These are phyloP conservation scores for Corchorus olitorius DNA, from an alignment of 345 rosid genomes.

Conservation along the genomic window DNA sequence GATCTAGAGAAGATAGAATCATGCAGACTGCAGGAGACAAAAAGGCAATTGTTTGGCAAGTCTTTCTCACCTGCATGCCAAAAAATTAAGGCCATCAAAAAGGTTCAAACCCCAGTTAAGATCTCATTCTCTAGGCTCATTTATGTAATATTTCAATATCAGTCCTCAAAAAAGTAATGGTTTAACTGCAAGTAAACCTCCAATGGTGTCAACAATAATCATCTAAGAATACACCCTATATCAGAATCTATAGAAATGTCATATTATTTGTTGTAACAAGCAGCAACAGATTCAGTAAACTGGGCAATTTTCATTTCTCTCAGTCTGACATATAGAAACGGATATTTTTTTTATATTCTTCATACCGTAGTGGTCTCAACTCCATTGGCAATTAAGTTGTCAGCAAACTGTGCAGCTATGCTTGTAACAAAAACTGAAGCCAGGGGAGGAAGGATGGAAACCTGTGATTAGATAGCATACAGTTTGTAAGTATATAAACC, in stretches of 20 bases:
- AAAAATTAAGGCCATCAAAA: slow-evolving; percentile 19
- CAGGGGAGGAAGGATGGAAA: slow-evolving; percentile 95
- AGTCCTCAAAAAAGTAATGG: not conserved
- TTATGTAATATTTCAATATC: not conserved
- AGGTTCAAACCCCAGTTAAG: not conserved
- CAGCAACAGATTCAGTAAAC: slow-evolving; percentile 16
- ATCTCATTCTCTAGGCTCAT: not conserved
- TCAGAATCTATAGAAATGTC: not conserved
- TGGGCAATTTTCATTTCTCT: slow-evolving; percentile 1
- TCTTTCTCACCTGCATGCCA: slow-evolving; percentile 73
- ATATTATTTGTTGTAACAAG: slow-evolving; percentile 5
- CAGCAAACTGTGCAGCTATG: slow-evolving; percentile 83
- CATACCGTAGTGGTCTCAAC: slow-evolving; percentile 82
- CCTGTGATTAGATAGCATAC: slow-evolving; percentile 41
- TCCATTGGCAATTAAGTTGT: slow-evolving; percentile 76
- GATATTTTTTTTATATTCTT: slow-evolving; percentile 1
- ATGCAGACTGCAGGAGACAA: slow-evolving; percentile 91
- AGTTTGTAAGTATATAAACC: slow-evolving; percentile 2
- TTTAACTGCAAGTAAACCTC: not conserved
- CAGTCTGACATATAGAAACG: not conserved
- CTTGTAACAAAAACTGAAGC: slow-evolving; percentile 81
- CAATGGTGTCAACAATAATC: not conserved
- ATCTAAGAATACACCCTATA: slow-evolving; percentile 2
- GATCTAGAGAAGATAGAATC: slow-evolving; percentile 78
- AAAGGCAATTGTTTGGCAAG: slow-evolving; percentile 88